Conservation (phyloP, 306 rosid species). For the Trifolium subterraneum region DNA sequence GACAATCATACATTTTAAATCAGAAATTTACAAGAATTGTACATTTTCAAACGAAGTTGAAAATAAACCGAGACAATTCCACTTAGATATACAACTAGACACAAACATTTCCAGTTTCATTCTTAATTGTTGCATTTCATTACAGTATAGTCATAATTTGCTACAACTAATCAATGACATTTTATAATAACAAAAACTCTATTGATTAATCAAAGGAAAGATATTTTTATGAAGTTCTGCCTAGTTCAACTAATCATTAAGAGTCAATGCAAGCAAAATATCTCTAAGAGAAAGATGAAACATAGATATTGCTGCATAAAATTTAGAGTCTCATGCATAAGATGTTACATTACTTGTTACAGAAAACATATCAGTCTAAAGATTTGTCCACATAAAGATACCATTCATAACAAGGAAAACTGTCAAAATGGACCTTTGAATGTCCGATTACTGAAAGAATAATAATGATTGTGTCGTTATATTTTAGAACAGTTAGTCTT, state of each 20-base stretch:
- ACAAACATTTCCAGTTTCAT: conserved; percentile 24
- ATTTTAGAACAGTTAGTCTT: not conserved
- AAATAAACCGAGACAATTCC: conserved; percentile 22
- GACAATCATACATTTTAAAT: conserved; percentile 37
- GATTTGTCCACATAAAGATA: not conserved
- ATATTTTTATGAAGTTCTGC: not conserved
- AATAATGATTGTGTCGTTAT: not conserved
- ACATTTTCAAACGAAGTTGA: conserved; percentile 21
- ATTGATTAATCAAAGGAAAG: conserved; percentile 16
- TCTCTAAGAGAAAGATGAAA: conserved; percentile 8
- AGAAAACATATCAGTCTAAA: not conserved
- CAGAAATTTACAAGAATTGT: conserved; percentile 15
- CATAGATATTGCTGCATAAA: conserved; percentile 30
- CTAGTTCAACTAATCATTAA: conserved; percentile 6
- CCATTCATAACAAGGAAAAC: not conserved
- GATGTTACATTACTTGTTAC: conserved; percentile 22
- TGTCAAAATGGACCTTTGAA: too few relatives aligned
- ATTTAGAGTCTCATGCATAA: conserved; percentile 15
- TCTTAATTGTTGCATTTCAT: conserved; percentile 3
- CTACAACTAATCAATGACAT: conserved; percentile 22
- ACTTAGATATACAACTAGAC: conserved; percentile 10
- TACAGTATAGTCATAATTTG: conserved; percentile 4
- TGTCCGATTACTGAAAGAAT: too few relatives aligned
- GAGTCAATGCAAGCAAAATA: not conserved
- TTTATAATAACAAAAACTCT: conserved; percentile 16